These are phyloP conservation scores for Colletotrichum sp. DNA, from an alignment of 2,329 filamentous ascomycete species.

Conservation along the genomic window DNA sequence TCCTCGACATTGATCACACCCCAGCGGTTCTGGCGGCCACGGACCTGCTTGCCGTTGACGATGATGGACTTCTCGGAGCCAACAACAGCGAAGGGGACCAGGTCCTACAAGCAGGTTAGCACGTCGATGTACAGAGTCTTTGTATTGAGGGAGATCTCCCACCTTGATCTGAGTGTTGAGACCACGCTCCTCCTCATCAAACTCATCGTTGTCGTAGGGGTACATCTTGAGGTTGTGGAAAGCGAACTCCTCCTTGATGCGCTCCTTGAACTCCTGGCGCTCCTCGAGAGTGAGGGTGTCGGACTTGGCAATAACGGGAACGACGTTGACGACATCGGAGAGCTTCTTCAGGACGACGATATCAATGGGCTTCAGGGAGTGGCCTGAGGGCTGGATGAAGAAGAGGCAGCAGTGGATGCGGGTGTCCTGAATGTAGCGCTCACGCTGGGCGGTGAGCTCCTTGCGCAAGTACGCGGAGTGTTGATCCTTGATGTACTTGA, in stretches of 20 bases:
- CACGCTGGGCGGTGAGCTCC: constrained; percentile 98
- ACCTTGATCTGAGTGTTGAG: constrained; percentile 98
- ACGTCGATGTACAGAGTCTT: not conserved
- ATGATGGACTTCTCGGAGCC: constrained; percentile 98
- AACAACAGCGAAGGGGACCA: constrained; percentile 97
- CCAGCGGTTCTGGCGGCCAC: constrained; percentile 98
- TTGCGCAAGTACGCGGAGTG: constrained; percentile 99
- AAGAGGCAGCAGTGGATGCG: constrained; percentile 99
- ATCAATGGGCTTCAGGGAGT: constrained; percentile 98
- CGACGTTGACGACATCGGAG: constrained; percentile 98
- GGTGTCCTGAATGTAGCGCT: constrained; percentile 99
- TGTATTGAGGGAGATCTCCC: not conserved
- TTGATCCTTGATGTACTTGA: constrained; percentile 99
- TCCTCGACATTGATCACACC: constrained; percentile 99
- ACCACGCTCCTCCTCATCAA: constrained; percentile 93
- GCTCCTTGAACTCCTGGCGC: constrained; percentile 95
- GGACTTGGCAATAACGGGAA: constrained; percentile 98
- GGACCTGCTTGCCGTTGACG: constrained; percentile 95
- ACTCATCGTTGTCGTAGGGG: constrained; percentile 98
- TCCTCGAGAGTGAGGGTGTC: constrained; percentile 96
- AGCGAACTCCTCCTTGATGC: constrained; percentile 98
- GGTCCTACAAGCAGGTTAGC: constrained; percentile 64
- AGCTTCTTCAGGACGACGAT: constrained; percentile 99
- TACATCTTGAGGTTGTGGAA: constrained; percentile 99
- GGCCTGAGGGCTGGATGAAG: constrained; percentile 98